Conservation (phyloP, 2,329 filamentous ascomycete genomes). For the Alternaria gansuensis region DNA sequence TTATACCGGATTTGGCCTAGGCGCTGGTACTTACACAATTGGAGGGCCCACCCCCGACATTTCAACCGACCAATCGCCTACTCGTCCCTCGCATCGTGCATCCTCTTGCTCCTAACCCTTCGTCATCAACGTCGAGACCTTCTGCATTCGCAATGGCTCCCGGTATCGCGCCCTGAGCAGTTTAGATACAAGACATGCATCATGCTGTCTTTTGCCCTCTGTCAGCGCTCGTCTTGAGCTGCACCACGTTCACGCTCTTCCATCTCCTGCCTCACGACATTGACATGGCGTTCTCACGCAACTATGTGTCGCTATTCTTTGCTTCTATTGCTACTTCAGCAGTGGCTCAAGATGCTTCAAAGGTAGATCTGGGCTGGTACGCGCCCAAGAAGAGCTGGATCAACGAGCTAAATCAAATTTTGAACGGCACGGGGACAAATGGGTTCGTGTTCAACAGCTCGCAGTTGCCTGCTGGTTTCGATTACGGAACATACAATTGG, state of each 20-base stretch:
- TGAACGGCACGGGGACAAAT: constrained; percentile 70
- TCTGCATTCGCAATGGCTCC: constrained; percentile 35
- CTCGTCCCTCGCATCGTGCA: constrained; percentile 28
- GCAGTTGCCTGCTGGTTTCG: constrained; percentile 59
- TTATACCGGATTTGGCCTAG: too few species aligned
- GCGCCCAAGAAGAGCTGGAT: constrained; percentile 56
- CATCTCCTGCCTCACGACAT: constrained; percentile 27
- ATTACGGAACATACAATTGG: constrained; percentile 76
- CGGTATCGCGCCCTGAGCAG: constrained; percentile 4
- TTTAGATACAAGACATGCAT: constrained; percentile 38
- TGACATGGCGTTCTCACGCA: constrained; percentile 35
- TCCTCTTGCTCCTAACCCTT: constrained; percentile 16
- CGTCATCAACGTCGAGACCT: constrained; percentile 24
- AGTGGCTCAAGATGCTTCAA: constrained; percentile 25
- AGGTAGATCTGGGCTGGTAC: constrained; percentile 47
- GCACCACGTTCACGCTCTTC: constrained; percentile 34
- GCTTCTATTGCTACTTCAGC: constrained; percentile 28
- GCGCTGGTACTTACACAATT: neutral
- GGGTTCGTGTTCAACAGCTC: constrained; percentile 79
- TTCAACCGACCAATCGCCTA: constrained; percentile 27
- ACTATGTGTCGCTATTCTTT: constrained; percentile 31
- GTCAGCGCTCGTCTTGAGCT: constrained; percentile 28
- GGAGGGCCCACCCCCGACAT: neutral
- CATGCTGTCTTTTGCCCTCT: constrained; percentile 25
- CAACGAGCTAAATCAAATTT: constrained; percentile 67